These are phyloP conservation scores for Phytopythium oedochilum DNA, from an alignment of 352 stramenopile species.

Conservation along the genomic window DNA sequence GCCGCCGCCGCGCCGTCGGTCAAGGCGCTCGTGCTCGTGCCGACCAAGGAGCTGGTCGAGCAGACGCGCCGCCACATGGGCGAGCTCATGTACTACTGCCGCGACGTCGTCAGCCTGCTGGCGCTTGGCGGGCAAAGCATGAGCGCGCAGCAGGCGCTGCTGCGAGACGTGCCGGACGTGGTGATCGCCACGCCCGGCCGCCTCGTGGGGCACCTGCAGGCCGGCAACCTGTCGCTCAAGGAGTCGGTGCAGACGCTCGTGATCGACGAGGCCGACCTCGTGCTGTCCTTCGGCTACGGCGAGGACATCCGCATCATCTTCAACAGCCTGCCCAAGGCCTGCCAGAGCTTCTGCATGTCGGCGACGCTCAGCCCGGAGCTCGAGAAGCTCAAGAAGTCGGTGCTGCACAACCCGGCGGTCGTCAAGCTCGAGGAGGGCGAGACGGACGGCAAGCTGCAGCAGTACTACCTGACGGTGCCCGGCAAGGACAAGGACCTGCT, in stretches of 20 bases:
- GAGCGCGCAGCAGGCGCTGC: constrained; percentile 81
- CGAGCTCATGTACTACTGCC: constrained; percentile 97
- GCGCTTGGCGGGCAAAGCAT: constrained; percentile 90
- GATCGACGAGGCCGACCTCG: constrained; percentile 98
- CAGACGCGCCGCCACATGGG: constrained; percentile 90
- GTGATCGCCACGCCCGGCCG: constrained; percentile 93
- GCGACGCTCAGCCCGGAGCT: constrained; percentile 96
- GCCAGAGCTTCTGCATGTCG: constrained; percentile 98
- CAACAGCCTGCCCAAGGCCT: constrained; percentile 95
- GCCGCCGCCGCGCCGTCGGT: constrained; percentile 27
- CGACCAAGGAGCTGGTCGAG: constrained; percentile 96
- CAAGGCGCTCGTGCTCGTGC: constrained; percentile 94
- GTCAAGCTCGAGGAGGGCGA: constrained; percentile 95
- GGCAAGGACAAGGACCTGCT: constrained; percentile 95
- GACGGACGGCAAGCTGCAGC: constrained; percentile 89
- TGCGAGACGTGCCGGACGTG: constrained; percentile 89
- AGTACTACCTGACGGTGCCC: constrained; percentile 94
- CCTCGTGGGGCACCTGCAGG: constrained; percentile 89
- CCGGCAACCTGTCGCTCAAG: constrained; percentile 78
- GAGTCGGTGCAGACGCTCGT: constrained; percentile 94
- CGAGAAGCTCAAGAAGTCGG: constrained; percentile 95
- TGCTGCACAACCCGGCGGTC: constrained; percentile 96
- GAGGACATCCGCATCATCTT: constrained; percentile 93
- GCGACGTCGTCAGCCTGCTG: constrained; percentile 91
- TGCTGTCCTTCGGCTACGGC: constrained; percentile 96